Evolutionary conservation across 202 grass and related monocot genomes (phyloP).

Genomic region (Thinopyrum obtusiflorum): DNA sequence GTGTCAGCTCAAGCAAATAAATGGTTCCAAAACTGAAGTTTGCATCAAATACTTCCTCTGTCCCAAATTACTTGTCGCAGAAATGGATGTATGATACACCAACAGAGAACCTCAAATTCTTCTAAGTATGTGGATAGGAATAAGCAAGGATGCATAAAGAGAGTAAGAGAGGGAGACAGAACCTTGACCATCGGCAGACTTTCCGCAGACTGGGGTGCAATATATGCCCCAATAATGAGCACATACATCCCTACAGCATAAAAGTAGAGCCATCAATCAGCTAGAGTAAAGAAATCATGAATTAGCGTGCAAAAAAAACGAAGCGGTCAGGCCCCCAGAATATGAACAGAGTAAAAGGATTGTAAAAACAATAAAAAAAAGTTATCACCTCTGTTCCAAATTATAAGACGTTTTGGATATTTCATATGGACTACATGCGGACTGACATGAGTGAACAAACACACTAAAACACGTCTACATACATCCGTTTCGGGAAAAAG

Average conservation of each 20-base stretch:
- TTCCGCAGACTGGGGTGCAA: conserved; percentile 7
- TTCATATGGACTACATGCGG: too few species aligned
- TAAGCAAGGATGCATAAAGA: not conserved
- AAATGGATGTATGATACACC: not conserved
- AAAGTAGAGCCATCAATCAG: conserved; percentile 11
- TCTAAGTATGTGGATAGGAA: not conserved
- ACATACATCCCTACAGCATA: conserved; percentile 71
- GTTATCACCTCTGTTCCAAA: too few species aligned
- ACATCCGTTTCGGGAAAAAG: too few species aligned
- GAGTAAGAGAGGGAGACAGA: not conserved
- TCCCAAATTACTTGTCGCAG: too few species aligned
- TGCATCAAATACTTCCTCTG: not conserved
- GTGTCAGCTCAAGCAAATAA: not conserved
- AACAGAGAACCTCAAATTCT: not conserved
- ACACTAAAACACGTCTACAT: too few species aligned
- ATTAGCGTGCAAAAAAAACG: not conserved
- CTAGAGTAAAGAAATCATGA: not conserved
- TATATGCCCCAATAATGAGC: conserved; percentile 62
- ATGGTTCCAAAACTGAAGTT: not conserved
- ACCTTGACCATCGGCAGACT: conserved; percentile 55
- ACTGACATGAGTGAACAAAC: too few species aligned
- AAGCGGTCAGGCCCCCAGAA: not conserved
- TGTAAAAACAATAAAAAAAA: too few species aligned
- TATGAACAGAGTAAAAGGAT: not conserved
- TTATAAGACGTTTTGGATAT: too few species aligned